Base-by-base conservation (phyloP, 768 basidiomycete genomes). In the Boletus sp. region DNA sequence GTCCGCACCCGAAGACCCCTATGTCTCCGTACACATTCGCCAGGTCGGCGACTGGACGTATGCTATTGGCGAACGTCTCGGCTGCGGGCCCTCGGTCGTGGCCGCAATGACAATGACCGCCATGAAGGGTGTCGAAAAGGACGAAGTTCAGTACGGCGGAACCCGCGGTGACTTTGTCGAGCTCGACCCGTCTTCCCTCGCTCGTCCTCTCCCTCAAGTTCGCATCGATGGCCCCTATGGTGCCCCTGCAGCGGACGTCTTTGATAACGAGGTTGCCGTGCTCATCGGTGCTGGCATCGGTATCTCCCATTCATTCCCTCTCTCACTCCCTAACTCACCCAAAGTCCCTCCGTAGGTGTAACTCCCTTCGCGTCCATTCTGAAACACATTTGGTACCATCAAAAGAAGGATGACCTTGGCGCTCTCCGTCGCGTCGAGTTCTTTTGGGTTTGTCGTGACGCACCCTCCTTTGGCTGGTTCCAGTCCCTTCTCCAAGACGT, bases 381-480 rank as follows among this genome's bases (percentile, higher is more conserved):
- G 60, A 95, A 94, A 74, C 89, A 97, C 67, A 91, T 98, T 57
- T 95, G 93, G 93, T 95, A 96, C 75, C 83, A 84, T 62, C 93
- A 95, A 71, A 85, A 83, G 74, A 80, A 79, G 53, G 86, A 87
- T 39, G 79, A 82, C 54, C 75, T 95, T 34, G 90, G 90, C 32
- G 81, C 85, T 30, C 83, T 98, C 53, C 85, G 87, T 49, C 83
- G 89, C 40, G 95, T 97, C 54, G 92, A 96, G 63, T 95, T 96
- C 72, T 90, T 96, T 75, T 96, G 93, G 94, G 82, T 92, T 58
- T 90, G 87, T 69, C 87, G 90, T 68, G 90, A 94, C 61, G 84
- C 89, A n/a, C 91, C 91, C n/a, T 90, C 90, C n/a, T 93, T 97
- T 64, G 93, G 92, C 63, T 97, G 94, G 94, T 96, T 98, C 82